phyloP scores from a whole-genome alignment of 495 filamentous ascomycete genomes.

The Penicillium odoratum region DNA sequence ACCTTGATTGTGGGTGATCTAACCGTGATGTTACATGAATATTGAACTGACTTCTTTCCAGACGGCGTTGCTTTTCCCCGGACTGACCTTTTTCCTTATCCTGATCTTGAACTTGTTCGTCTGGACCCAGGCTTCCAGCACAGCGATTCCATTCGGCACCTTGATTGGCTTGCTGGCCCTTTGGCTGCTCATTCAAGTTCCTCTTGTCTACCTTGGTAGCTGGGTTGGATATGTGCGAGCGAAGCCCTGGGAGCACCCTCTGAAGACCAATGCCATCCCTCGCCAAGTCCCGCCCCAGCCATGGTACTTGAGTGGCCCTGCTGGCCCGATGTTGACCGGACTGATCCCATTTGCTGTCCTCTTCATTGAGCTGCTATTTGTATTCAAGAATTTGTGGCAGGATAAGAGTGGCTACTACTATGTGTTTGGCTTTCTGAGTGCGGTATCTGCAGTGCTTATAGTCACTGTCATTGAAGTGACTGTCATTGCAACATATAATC shows the following conservation, averaged over 20 bases:
- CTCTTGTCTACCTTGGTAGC: constrained; percentile 82
- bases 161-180: constrained; percentile 73
- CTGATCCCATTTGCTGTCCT: constrained; percentile 90
- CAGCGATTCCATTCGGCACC: constrained; percentile 86
- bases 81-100: constrained; percentile 73
- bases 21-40: background rate
- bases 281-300: constrained; percentile 77
- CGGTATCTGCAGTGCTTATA: constrained; percentile 72
- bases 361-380: constrained; percentile 90
- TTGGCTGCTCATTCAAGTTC: constrained; percentile 89
- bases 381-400: constrained; percentile 89
- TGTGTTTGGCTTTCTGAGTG: constrained; percentile 85
- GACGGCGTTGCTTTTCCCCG: constrained; percentile 83
- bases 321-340: constrained; percentile 70
- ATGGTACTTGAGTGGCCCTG: constrained; percentile 70
- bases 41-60: constrained; percentile 27
- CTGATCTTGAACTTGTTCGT: constrained; percentile 91
- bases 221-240: constrained; percentile 73
- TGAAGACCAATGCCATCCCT: constrained; percentile 72
- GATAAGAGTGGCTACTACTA: constrained; percentile 96
- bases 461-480: constrained; percentile 86
- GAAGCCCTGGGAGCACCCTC: constrained; percentile 80
- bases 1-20: constrained; percentile 58
- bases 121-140: constrained; percentile 90
- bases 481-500: constrained; percentile 83